These are phyloP conservation scores for Leccinum variicolor DNA, from an alignment of 768 basidiomycete species.

Conservation along the genomic window DNA sequence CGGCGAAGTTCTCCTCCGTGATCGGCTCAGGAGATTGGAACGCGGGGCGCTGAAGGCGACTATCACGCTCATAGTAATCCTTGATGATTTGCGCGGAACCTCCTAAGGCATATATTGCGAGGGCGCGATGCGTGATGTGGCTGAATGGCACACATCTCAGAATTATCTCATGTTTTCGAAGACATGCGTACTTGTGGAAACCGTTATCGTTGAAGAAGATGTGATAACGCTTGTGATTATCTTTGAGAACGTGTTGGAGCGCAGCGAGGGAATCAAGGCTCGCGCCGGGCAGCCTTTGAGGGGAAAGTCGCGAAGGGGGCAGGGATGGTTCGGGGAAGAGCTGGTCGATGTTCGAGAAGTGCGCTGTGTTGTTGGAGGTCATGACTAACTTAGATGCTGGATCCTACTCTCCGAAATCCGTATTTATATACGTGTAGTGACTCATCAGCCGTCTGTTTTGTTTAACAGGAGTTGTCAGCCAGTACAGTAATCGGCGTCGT, in stretches of 20 bases:
- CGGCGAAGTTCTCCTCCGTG: constrained; percentile 21
- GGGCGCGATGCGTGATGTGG: constrained; percentile 28
- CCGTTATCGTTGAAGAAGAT: constrained; percentile 44
- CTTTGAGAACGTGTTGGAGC: constrained; percentile 37
- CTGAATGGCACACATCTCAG: constrained; percentile 8
- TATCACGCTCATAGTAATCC: constrained; percentile 25
- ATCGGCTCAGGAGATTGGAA: constrained; percentile 24
- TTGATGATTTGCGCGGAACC: constrained; percentile 21
- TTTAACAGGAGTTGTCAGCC: too few relatives aligned
- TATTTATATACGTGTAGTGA: too few relatives aligned
- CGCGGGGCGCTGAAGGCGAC: constrained; percentile 18
- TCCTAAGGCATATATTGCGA: constrained; percentile 29
- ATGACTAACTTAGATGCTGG: too few relatives aligned
- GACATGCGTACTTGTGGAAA: constrained; percentile 48
- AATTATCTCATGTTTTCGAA: not conserved
- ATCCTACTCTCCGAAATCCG: too few relatives aligned
- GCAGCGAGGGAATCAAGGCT: constrained; percentile 19
- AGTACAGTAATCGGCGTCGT: too few relatives aligned
- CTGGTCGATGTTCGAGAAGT: constrained; percentile 7
- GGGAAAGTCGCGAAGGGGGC: constrained; percentile 24
- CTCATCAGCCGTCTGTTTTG: too few relatives aligned
- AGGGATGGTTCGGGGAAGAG: constrained; percentile 26
- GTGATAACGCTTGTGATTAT: constrained; percentile 47
- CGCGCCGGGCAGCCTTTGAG: constrained; percentile 28
- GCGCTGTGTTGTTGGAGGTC: too few relatives aligned